Evolutionary conservation across 2,329 filamentous ascomycete species (phyloP), one percentile per base, ranked within the genome.

Genomic region (Colletotrichum chlorophyti): DNA sequence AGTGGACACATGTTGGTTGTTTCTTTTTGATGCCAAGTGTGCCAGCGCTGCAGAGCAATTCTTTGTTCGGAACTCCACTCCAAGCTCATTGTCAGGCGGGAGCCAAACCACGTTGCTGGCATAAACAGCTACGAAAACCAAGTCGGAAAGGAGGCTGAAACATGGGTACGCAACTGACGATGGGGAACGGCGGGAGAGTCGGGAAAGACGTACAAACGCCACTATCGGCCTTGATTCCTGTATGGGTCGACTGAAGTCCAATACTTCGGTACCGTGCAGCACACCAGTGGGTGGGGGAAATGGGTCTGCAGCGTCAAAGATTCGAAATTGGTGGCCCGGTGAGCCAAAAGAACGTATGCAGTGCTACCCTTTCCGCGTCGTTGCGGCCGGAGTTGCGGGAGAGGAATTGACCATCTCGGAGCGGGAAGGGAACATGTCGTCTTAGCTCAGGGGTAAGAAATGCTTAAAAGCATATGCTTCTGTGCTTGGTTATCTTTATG

Each of bases 201-300:
- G 31, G 34, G 43, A 45, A 19, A 38, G 38, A 43, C 51, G 32
- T 38, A 42, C 42, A 45, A 45, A 23, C 52, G 57, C 51, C 52
- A 55, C 37, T 24, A 29, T 45, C 51, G 31, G 55, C 21, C 12
- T 32, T 21, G 15, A 40, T 35, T 37, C 24, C 21, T 14, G 37
- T 24, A 34, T 37, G 12, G 31, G 26, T 31, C 17, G 21, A 24
- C 31, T 45, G 24, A n/a, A n/a, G 26, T 35, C 50, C 43, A 59
- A 40, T 48, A 37, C n/a, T 42, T 31, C 23, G 47, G 9, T 10
- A 14, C 41, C 37, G 35, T 43, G 55, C 31, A 53, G 41, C 41
- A 53, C 27, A 34, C 32, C 53, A 53, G 26, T 24, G 43, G 32
- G 46, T 38, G 24, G 26, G n/a, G n/a, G n/a, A n/a, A n/a, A 35